Percentiles rank a stretch among this genome's conserved stretches.
phyloP scores from a whole-genome alignment of 352 stramenopile genomes.

The Phytophthora pseudosyringae region DNA sequence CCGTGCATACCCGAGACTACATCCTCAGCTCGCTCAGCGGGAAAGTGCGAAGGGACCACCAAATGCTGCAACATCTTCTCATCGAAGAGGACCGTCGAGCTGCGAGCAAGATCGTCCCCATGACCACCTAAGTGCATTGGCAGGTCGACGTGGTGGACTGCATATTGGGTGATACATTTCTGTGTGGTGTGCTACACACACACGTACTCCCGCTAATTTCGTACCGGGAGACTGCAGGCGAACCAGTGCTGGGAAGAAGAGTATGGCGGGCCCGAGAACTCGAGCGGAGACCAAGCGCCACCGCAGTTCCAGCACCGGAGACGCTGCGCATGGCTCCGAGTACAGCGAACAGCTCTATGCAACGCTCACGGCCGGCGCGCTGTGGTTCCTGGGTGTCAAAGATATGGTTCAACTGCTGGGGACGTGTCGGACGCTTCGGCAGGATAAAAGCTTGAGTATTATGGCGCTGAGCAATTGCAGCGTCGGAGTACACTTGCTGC shows the following conservation, averaged over 20 bases:
- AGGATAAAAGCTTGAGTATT: constrained; percentile 27
- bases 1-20: constrained; percentile 31
- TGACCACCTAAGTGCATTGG: constrained; percentile 19
- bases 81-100: constrained; percentile 37
- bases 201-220: constrained; percentile 3
- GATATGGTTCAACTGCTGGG: constrained; percentile 37
- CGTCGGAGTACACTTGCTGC: constrained; percentile 38
- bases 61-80: constrained; percentile 42
- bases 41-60: constrained; percentile 36
- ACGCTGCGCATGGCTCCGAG: not conserved
- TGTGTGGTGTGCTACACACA: constrained; percentile 3
- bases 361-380: constrained; percentile 26
- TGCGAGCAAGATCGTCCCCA: constrained; percentile 21
- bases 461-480: constrained; percentile 37
- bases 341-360: constrained; percentile 33
- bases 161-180: constrained; percentile 12
- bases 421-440: constrained; percentile 37
- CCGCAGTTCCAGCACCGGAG: constrained; percentile 14
- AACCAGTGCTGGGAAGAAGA: not conserved
- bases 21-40: constrained; percentile 40
- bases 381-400: constrained; percentile 37
- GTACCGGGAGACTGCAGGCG: not conserved
- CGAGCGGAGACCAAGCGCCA: constrained; percentile 33
- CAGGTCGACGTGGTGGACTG: constrained; percentile 13
- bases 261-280: constrained; percentile 18